Evolutionary conservation across 2,329 filamentous ascomycete genomes (phyloP), one percentile per base, ranked within the genome.

Genomic region (Sporothrix curviconia): DNA sequence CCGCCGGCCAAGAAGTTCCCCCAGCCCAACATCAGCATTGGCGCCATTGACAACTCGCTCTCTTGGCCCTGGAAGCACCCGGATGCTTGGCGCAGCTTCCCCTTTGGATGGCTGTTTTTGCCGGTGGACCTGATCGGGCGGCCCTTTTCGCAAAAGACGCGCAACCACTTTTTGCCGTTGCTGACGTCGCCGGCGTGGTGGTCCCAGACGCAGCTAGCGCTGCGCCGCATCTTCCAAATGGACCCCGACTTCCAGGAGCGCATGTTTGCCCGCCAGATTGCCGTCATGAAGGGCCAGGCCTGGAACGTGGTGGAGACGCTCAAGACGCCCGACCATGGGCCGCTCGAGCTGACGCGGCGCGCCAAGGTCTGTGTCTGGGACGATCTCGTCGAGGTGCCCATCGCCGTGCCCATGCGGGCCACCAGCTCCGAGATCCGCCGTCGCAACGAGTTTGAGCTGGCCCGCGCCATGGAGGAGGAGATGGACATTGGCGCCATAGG

Each of bases 61-160:
- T 97, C 94, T 1, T 99, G 94, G 91, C 94, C 94, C 2, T 99
- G 92, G 94, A 97, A 97, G 71, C 92, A 97, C 66, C 92, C 92
- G 0, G 92, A 99, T 76, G 94, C 92, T 32, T 87, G 85, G 80
- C 75, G 82, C 68, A 94, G 91, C 73, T 99, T 96, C 70, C 94
- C 94, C 0, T 99, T 99, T 69, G 94, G 94, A 37, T 99, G 94
- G 94, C 85, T 99, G 1, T 99, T 99, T 74, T 78, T 99, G 4
- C 94, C 94, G 0, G 94, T 99, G 6, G 95, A 94, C 57, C 81
- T 99, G 28, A 99, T 99, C 63, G 94, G 94, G 12, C 86, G 95
- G 58, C 94, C 94, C 1, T 99, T 99, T 67, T 96, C 94, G 7
- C 88, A 96, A 69, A 91, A 88, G 67, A 96, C 94, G 1, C 82